These are phyloP conservation scores for Ormosia emarginata DNA, from an alignment of 306 rosid species.

Conservation along the genomic window DNA sequence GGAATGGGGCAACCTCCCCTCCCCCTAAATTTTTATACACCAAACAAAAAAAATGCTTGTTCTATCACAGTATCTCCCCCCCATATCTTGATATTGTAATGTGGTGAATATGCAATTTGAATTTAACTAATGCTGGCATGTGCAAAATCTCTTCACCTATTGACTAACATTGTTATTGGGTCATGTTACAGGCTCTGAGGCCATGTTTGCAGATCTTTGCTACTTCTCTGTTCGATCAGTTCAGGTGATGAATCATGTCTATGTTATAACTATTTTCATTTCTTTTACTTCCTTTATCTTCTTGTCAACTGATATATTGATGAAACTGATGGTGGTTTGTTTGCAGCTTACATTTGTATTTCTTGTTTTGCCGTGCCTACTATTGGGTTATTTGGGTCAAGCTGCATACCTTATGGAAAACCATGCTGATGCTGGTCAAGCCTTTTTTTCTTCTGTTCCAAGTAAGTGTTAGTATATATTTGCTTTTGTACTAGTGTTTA, in stretches of 20 bases:
- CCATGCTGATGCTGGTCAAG: conserved; percentile 55
- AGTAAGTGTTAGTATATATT: conserved; percentile 45
- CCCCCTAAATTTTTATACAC: neutral
- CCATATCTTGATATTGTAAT: neutral
- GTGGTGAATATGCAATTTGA: neutral
- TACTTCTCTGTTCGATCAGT: conserved; percentile 93
- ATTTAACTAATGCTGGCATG: neutral
- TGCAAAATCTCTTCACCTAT: neutral
- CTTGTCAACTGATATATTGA: conserved; percentile 11
- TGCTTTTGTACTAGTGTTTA: neutral
- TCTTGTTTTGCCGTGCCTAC: conserved; percentile 63
- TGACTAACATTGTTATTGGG: conserved; percentile 18
- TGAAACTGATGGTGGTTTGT: conserved; percentile 33
- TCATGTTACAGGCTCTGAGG: conserved; percentile 86
- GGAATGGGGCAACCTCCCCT: neutral
- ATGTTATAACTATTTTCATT: neutral
- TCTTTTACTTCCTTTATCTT: conserved; percentile 15
- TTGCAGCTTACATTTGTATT: conserved; percentile 60
- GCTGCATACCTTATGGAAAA: conserved; percentile 95
- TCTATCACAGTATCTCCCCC: neutral
- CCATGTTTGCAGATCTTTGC: conserved; percentile 99
- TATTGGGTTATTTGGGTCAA: conserved; percentile 99
- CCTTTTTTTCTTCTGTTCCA: conserved; percentile 86
- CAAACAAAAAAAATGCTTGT: neutral
- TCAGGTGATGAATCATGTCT: conserved; percentile 62